phyloP scores from a whole-genome alignment of 768 basidiomycete genomes.

The Boletus huronensis region DNA sequence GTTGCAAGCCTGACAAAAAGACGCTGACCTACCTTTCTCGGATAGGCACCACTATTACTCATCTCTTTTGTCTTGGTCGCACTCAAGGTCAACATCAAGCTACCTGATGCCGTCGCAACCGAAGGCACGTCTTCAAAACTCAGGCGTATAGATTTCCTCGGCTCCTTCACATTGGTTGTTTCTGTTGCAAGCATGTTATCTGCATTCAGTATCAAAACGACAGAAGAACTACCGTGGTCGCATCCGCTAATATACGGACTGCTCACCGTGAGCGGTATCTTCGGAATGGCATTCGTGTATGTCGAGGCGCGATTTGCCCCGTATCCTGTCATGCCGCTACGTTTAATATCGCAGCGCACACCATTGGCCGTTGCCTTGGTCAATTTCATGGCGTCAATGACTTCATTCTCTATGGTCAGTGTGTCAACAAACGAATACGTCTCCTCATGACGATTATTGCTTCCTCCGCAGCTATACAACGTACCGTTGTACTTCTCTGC shows the following conservation, averaged over 20 bases:
- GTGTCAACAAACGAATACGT: neutral
- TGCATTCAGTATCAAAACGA: constrained; percentile 72
- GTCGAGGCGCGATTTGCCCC: constrained; percentile 77
- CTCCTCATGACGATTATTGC: constrained; percentile 2
- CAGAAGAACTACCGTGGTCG: constrained; percentile 75
- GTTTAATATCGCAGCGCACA: constrained; percentile 71
- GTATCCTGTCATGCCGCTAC: constrained; percentile 90
- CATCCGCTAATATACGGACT: constrained; percentile 70
- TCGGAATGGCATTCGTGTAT: constrained; percentile 57
- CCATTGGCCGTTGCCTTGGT: constrained; percentile 77
- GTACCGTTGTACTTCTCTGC: constrained; percentile 87
- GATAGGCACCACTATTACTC: constrained; percentile 71
- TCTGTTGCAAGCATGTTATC: constrained; percentile 69
- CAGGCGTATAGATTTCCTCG: constrained; percentile 79
- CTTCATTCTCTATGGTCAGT: constrained; percentile 75
- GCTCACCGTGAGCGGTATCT: constrained; percentile 54
- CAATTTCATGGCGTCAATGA: constrained; percentile 74
- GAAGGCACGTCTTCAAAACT: constrained; percentile 61
- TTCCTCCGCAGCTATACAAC: constrained; percentile 64
- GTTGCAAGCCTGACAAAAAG: neutral
- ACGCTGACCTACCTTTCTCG: constrained; percentile 12
- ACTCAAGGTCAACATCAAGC: constrained; percentile 72
- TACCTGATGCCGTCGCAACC: constrained; percentile 63
- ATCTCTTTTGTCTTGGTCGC: constrained; percentile 69
- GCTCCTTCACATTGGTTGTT: constrained; percentile 75